These are phyloP conservation scores for Syzygium malaccense DNA, from an alignment of 441 rosid species.

Conservation along the genomic window DNA sequence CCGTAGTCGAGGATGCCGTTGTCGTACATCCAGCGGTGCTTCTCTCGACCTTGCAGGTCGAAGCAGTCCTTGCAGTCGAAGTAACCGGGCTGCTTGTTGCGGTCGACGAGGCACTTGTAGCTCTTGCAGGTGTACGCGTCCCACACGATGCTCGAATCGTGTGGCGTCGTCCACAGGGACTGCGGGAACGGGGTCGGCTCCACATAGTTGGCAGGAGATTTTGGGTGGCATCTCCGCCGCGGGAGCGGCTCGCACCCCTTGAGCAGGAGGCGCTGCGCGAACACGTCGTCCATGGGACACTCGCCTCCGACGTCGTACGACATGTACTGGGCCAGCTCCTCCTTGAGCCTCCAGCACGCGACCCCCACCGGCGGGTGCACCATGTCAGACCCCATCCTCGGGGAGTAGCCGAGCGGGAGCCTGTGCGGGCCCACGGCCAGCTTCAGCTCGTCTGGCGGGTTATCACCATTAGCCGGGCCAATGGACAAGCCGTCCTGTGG, in stretches of 20 bases:
- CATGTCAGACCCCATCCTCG: conserved; percentile 26
- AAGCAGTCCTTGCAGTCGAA: conserved; percentile 51
- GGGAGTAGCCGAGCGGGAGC: conserved; percentile 34
- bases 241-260: conserved; percentile 52
- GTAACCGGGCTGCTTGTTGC: conserved; percentile 22
- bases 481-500: neutral
- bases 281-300: conserved; percentile 40
- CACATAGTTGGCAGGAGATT: conserved; percentile 19
- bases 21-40: conserved; percentile 28
- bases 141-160: conserved; percentile 37
- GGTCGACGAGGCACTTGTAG: conserved; percentile 35
- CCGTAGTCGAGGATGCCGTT: conserved; percentile 31
- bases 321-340: conserved; percentile 39
- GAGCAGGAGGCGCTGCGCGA: conserved; percentile 37
- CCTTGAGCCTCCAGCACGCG: conserved; percentile 31
- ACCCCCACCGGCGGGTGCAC: conserved; percentile 27
- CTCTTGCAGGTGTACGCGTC: conserved; percentile 42
- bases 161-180: conserved; percentile 33
- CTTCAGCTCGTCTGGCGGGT: conserved; percentile 21
- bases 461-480: neutral
- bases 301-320: conserved; percentile 32
- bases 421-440: conserved; percentile 30
- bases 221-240: conserved; percentile 36
- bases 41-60: conserved; percentile 32
- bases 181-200: conserved; percentile 30